These are phyloP conservation scores for Penicillium bovifimosum DNA, from an alignment of 495 filamentous ascomycete genomes.

Conservation along the genomic window DNA sequence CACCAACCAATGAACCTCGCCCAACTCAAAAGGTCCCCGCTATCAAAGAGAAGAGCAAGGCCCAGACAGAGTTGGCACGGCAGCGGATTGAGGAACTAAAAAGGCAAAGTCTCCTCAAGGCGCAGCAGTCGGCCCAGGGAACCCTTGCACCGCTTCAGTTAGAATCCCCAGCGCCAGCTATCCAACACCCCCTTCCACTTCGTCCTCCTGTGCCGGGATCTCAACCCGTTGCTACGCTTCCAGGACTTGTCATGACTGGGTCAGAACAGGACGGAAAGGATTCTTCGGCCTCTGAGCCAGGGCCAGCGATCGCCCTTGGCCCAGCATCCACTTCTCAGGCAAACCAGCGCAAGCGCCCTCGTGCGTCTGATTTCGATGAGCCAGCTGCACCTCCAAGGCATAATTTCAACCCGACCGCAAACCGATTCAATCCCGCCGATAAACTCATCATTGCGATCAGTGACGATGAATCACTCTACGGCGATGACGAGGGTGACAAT, in stretches of 20 bases:
- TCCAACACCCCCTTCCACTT: conserved; percentile 41
- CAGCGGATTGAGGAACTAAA: conserved; percentile 50
- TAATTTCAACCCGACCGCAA: conserved; percentile 46
- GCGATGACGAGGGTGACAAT: conserved; percentile 33
- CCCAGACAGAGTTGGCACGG: conserved; percentile 49
- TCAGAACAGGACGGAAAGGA: conserved; percentile 10
- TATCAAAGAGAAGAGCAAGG: conserved; percentile 49
- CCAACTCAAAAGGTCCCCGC: conserved; percentile 24
- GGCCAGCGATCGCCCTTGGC: conserved; percentile 16
- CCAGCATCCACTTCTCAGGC: conserved; percentile 22
- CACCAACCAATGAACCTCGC: conserved; percentile 9
- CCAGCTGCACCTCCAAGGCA: conserved; percentile 51
- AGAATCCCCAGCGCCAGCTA: conserved; percentile 5
- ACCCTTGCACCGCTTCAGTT: neutral
- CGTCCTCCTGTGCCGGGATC: conserved; percentile 35
- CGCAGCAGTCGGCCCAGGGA: conserved; percentile 18
- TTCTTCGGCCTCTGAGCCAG: conserved; percentile 4
- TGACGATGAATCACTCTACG: conserved; percentile 53
- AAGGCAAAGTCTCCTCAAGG: conserved; percentile 34
- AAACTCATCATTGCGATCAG: conserved; percentile 71
- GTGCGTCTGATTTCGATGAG: conserved; percentile 73
- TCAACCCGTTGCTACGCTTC: conserved; percentile 34
- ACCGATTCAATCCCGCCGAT: conserved; percentile 12
- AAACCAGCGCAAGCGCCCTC: conserved; percentile 70
- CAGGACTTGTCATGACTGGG: conserved; percentile 49